Base-by-base conservation (phyloP, 2,329 filamentous ascomycete genomes). In the Phoma sp. region DNA sequence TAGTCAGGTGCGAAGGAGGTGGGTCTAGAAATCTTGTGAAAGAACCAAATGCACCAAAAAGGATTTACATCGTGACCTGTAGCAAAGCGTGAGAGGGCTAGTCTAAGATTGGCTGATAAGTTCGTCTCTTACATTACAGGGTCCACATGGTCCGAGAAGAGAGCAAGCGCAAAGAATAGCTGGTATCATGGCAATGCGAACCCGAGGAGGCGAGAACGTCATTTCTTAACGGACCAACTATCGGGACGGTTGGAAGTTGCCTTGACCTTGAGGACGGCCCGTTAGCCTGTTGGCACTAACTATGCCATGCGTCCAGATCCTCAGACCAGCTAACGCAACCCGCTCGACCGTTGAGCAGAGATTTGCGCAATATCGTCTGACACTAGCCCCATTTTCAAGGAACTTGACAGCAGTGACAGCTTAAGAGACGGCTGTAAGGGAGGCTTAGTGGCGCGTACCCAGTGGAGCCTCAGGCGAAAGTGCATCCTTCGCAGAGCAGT, bases 381-480 rank as follows among this genome's bases (percentile, higher is more conserved):
- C 25, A n/a, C 49, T 25, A 4, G 27, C 39, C 10, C 19, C 37
- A 43, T 8, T n/a, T 25, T 17, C 32, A 19, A n/a, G 31, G 27
- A 22, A 17, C 17, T 17, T 17, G 17, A 6, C 8, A 13, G 19
- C 17, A 25, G 22, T 9, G 24, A 24, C 37, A 19, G 13, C 19
- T 15, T 3, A 15, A 38, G 24, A 31, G 12, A 7, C 15, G 9
- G n/a, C 10, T 5, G 3, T 19, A 46, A 22, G 12, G 10, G 17
- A 13, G 13, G 17, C 25, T 24, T n/a, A 19, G 32, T 43, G 37
- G 31, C 43, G 31, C 38, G 31, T 9, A 22, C n/a, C 22, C 31
- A 43, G 32, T 38, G 25, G 38, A 43, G 32, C 50, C 43, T 37
- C 25, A 48, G 43, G 51, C 32, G 32, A 33, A 43, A 27, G 21